A percentile compares a stretch with the other conserved stretches of the same genome.
phyloP scores from a whole-genome alignment of 2,329 filamentous ascomycete genomes.

The Ophiocordyceps camponoti-leonardi region DNA sequence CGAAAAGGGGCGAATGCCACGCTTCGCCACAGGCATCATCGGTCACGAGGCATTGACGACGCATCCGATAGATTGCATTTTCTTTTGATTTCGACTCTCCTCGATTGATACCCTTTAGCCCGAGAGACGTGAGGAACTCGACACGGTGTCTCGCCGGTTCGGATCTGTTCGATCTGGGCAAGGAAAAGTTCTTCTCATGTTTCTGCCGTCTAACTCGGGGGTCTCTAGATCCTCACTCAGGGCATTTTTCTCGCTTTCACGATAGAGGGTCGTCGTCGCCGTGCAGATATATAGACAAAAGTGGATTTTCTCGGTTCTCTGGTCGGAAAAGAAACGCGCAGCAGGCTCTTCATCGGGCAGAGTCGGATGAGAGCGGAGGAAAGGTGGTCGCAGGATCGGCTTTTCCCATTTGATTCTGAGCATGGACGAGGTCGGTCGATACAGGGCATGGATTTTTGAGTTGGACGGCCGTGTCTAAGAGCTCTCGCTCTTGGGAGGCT shows the following conservation, averaged over 20 bases:
- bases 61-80: constrained; percentile 27
- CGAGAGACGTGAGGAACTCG: constrained; percentile 20
- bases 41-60: constrained; percentile 23
- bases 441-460: constrained; percentile 20
- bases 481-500: constrained; percentile 7
- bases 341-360: constrained; percentile 14
- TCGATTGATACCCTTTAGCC: constrained; percentile 28
- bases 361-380: constrained; percentile 13
- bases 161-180: constrained; percentile 15
- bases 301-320: constrained; percentile 46
- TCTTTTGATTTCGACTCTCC: constrained; percentile 24
- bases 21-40: constrained; percentile 15
- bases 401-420: constrained; percentile 18
- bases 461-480: constrained; percentile 14
- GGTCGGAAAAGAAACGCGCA: constrained; percentile 22
- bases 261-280: constrained; percentile 27
- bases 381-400: constrained; percentile 15
- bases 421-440: constrained; percentile 20
- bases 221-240: constrained; percentile 11
- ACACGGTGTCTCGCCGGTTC: constrained; percentile 17
- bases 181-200: constrained; percentile 18
- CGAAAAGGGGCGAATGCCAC: constrained; percentile 16
- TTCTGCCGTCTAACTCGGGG: constrained; percentile 19
- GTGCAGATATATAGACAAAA: constrained; percentile 43
- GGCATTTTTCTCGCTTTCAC: constrained; percentile 23